Conservation (phyloP, 495 filamentous ascomycete species). For the Extremus antarcticus region DNA sequence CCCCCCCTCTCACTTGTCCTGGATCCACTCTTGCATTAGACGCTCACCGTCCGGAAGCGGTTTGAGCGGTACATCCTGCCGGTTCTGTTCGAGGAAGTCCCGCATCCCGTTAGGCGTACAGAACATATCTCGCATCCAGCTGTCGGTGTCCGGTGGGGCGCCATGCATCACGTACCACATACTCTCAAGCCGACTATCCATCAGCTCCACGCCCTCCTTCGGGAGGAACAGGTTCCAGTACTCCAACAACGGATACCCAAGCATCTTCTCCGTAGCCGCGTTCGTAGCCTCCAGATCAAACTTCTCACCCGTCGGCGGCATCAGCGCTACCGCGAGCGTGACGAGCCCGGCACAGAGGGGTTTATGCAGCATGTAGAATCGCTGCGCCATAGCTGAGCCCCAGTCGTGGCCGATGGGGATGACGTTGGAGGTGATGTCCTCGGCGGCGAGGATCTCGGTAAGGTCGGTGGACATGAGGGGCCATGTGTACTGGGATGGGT, state of each 20-base stretch:
- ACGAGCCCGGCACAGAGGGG: conserved; percentile 7
- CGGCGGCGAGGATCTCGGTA: conserved; percentile 11
- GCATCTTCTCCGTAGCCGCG: not conserved
- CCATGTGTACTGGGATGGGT: conserved; percentile 3
- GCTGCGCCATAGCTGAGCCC: conserved; percentile 6
- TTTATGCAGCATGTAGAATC: conserved; percentile 6
- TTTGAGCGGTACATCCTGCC: conserved; percentile 1
- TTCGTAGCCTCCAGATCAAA: conserved; percentile 10
- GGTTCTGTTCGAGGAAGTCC: not conserved
- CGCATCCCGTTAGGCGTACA: conserved; percentile 3
- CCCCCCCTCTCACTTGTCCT: not conserved
- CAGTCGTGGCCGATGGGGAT: conserved; percentile 21
- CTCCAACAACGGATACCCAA: conserved; percentile 8
- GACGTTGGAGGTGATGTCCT: conserved; percentile 4
- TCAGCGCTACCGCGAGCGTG: conserved; percentile 9
- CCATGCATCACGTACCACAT: conserved; percentile 11
- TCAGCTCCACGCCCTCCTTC: conserved; percentile 2
- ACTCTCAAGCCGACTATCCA: conserved; percentile 6
- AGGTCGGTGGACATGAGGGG: conserved; percentile 8
- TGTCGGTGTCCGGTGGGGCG: conserved; percentile 1
- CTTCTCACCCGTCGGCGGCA: not conserved
- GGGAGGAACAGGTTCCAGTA: conserved; percentile 18
- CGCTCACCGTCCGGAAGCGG: conserved; percentile 5
- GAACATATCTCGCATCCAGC: conserved; percentile 11
- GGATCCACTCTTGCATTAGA: conserved; percentile 4